Conservation (phyloP, 2,329 filamentous ascomycete genomes). For the Claviceps sp. region DNA sequence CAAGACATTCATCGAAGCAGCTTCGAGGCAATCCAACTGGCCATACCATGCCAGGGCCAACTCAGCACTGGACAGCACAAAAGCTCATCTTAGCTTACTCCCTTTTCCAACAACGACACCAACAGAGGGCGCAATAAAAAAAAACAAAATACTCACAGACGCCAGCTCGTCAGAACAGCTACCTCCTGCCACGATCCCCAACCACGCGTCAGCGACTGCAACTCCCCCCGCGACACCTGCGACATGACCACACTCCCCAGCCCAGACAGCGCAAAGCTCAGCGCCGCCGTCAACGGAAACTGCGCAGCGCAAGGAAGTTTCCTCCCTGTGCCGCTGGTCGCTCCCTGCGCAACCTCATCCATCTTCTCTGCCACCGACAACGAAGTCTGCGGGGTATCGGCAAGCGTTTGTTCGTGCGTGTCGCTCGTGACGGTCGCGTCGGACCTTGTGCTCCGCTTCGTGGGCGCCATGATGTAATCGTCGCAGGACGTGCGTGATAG, state of each 20-base stretch:
- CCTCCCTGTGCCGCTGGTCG: not conserved
- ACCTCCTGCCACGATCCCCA: slow-evolving; percentile 51
- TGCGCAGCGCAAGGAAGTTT: slow-evolving; percentile 31
- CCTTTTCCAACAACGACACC: not conserved
- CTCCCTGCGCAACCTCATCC: slow-evolving; percentile 3
- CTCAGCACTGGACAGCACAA: slow-evolving; percentile 38
- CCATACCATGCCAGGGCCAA: slow-evolving; percentile 61
- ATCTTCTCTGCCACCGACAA: slow-evolving; percentile 9
- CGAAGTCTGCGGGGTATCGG: not conserved
- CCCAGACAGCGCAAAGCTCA: slow-evolving; percentile 50
- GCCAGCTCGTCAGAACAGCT: slow-evolving; percentile 37
- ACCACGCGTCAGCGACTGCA: slow-evolving; percentile 53
- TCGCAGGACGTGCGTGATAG: not conserved
- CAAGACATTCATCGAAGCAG: slow-evolving; percentile 52
- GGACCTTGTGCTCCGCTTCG: slow-evolving; percentile 12
- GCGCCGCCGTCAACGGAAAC: slow-evolving; percentile 38
- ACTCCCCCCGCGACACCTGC: slow-evolving; percentile 47
- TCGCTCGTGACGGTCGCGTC: slow-evolving; percentile 7
- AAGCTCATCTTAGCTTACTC: slow-evolving; percentile 1
- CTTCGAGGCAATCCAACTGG: slow-evolving; percentile 60
- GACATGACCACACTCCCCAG: slow-evolving; percentile 50
- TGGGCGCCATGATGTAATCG: slow-evolving; percentile 9
- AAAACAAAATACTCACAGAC: slow-evolving; percentile 30
- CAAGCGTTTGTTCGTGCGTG: not conserved
- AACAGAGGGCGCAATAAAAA: not conserved